Percentiles rank a stretch among this genome's conserved stretches.
Conservation (phyloP, 495 filamentous ascomycete species). For the Choiromyces venosus region DNA sequence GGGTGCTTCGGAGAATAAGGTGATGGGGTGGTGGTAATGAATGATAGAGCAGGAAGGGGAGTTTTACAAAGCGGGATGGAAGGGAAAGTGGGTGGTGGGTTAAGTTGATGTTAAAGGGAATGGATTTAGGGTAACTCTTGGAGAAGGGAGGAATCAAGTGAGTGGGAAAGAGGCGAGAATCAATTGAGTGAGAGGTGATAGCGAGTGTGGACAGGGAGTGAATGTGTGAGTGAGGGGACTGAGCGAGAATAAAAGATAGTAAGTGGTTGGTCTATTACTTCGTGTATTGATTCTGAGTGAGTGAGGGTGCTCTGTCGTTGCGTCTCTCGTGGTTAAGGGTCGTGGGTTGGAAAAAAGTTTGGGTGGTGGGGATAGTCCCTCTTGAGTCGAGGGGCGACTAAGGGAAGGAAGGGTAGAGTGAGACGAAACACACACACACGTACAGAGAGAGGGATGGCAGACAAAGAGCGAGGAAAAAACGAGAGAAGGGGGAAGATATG, state of each 20-base stretch:
- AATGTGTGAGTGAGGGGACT: constrained; percentile 29
- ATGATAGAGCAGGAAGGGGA: constrained; percentile 7
- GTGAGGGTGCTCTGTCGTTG: not conserved
- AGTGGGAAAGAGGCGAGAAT: constrained; percentile 24
- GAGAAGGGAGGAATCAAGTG: constrained; percentile 26
- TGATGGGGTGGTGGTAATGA: constrained; percentile 25
- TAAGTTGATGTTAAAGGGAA: constrained; percentile 18
- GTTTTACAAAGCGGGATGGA: not conserved
- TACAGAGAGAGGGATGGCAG: constrained; percentile 7
- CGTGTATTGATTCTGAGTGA: not conserved
- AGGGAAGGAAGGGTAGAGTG: constrained; percentile 36
- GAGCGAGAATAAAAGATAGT: constrained; percentile 17
- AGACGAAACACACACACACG: constrained; percentile 35
- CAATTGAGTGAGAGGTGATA: constrained; percentile 1
- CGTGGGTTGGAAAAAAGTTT: constrained; percentile 16
- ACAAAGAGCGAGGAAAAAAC: constrained; percentile 21
- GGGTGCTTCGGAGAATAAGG: constrained; percentile 8
- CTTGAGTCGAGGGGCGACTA: constrained; percentile 26
- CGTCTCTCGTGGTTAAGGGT: constrained; percentile 4
- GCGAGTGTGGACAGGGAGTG: constrained; percentile 27
- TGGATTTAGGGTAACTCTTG: constrained; percentile 20
- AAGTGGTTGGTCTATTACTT: constrained; percentile 14
- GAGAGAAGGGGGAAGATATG: constrained; percentile 23
- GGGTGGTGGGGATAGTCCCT: constrained; percentile 21
- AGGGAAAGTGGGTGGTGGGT: constrained; percentile 17